A percentile compares a stretch with the other conserved stretches of the same genome.
Conservation (phyloP, 257 asterid species). For the Mentha longifolia region DNA sequence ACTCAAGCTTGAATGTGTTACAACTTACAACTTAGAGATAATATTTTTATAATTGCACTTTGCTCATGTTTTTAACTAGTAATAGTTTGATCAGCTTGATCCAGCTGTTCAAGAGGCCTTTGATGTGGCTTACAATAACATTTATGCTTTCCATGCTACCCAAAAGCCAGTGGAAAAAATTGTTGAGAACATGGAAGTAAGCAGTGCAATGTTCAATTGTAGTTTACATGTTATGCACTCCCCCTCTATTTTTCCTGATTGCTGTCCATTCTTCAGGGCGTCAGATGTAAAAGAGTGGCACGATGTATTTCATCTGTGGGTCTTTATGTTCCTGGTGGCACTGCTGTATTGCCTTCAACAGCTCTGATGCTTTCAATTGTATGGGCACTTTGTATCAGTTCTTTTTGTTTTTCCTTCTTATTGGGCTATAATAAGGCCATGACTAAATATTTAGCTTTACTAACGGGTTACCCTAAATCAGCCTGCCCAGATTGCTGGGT, state of each 20-base stretch:
- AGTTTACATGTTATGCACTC: background rate
- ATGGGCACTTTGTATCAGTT: slow-evolving; percentile 46
- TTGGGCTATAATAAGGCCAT: slow-evolving; percentile 11
- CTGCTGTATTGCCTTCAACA: slow-evolving; percentile 98
- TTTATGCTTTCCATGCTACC: slow-evolving; percentile 85
- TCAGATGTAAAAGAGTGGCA: slow-evolving; percentile 92
- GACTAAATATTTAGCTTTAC: slow-evolving; percentile 22
- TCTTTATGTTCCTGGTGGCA: slow-evolving; percentile 99
- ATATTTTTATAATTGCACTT: slow-evolving; percentile 9
- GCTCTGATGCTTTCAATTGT: slow-evolving; percentile 98
- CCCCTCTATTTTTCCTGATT: slow-evolving; percentile 29
- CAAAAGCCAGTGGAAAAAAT: slow-evolving; percentile 82
- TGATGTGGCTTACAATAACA: slow-evolving; percentile 92
- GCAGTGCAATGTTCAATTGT: slow-evolving; percentile 29
- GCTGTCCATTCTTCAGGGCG: slow-evolving; percentile 63
- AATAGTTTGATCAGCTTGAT: slow-evolving; percentile 63
- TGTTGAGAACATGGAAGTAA: slow-evolving; percentile 91
- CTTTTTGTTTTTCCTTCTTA: background rate
- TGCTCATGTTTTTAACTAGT: slow-evolving; percentile 29
- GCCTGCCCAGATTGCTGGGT: slow-evolving; percentile 99
- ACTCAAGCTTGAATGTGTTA: background rate
- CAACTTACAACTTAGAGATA: background rate
- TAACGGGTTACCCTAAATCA: slow-evolving; percentile 47
- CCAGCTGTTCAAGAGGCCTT: slow-evolving; percentile 83
- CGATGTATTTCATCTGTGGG: slow-evolving; percentile 90